Evolutionary conservation across 352 stramenopile genomes (phyloP).

Genomic region (Globisporangium nunn): DNA sequence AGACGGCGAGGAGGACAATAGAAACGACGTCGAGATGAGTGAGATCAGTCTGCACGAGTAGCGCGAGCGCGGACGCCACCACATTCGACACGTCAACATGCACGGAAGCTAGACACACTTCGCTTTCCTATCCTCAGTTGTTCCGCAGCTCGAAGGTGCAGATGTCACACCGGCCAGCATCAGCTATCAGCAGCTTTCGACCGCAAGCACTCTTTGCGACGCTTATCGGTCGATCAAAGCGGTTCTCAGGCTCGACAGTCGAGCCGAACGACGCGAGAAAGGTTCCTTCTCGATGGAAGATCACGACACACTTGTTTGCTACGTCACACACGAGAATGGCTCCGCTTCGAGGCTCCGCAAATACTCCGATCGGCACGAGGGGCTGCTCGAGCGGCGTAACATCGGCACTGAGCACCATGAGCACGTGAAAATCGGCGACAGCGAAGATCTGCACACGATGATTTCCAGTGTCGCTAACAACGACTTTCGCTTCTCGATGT

Average conservation of each 20-base stretch:
- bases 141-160: conserved; percentile 8
- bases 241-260: conserved; percentile 34
- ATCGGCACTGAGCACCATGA: conserved; percentile 27
- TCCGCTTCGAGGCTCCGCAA: conserved; percentile 37
- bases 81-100: no score
- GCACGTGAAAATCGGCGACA: conserved; percentile 12
- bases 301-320: conserved; percentile 29
- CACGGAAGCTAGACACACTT: no score
- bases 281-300: conserved; percentile 38
- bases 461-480: conserved; percentile 45
- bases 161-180: conserved; percentile 6
- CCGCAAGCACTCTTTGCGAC: conserved; percentile 1
- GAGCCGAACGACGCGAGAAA: conserved; percentile 44
- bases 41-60: conserved; percentile 47
- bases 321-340: conserved; percentile 40
- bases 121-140: neutral
- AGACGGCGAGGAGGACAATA: conserved; percentile 4
- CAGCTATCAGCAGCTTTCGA: conserved; percentile 1
- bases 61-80: neutral
- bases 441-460: conserved; percentile 46
- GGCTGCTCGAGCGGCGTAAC: conserved; percentile 36
- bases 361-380: conserved; percentile 30
- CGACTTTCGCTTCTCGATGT: conserved; percentile 39
- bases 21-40: conserved; percentile 30
- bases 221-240: conserved; percentile 31